Base-by-base conservation (phyloP, 257 asterid genomes). In the Przewalskia tangutica region DNA sequence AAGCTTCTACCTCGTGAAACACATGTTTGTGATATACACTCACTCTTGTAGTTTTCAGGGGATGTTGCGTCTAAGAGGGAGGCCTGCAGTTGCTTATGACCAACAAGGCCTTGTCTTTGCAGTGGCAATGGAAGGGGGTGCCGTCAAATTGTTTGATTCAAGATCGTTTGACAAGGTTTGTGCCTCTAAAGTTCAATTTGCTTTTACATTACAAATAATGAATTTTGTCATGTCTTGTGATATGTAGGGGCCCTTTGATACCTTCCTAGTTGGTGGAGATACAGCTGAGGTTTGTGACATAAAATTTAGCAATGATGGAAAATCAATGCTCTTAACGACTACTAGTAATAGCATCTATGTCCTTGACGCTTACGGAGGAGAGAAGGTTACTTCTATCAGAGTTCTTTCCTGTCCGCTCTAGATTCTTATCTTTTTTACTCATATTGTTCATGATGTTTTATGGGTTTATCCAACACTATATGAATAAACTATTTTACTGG, bases 91-190 rank as follows among this genome's bases (percentile, higher is more conserved):
- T 84, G 98, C 98, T 83, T 94, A 93, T 88, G 98, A 96, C 86
- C 98, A 94, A 87, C 99, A 96, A 86, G 98, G 97, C 56, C 93
- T 94, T 79, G 99, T 96, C 85, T 96, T 96, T 90, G 98, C 94
- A 8, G 98, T 94, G 82, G 93, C 99, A 81, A 95, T 95, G 97
- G 98, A 95, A 89, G 99, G 98, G 65, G 98, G 99, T 84, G 98
- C 97, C 60, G 86, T 96, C 84, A 93, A 94, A 89, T 85, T 96
- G 85, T 94, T 96, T 80, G 98, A 96, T 86, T 92, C 99, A 42
- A 90, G 97, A 91, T 91, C 96, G 27, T 94, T 88, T 81, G 98
- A 96, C 85, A 94, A 94, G 99, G 98, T 94, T 81, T 81, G 84
- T 70, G 51, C 54, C 83, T 68, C 73, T 81, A 60, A 68, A 13